phyloP scores from a whole-genome alignment of 495 filamentous ascomycete species.

The Penicillium diatomitis region DNA sequence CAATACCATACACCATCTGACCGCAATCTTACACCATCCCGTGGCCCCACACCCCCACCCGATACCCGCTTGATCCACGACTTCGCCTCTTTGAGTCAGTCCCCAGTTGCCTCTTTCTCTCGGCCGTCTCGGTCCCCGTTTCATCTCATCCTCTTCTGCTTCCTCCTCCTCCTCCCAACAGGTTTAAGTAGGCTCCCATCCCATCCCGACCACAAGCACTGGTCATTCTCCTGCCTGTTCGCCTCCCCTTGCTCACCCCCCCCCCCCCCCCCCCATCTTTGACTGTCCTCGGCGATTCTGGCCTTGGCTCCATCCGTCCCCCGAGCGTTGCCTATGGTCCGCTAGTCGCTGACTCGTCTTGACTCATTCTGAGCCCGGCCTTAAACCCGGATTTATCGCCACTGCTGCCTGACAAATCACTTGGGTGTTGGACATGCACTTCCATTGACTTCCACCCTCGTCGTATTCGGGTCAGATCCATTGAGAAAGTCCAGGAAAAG shows the following conservation, averaged over 20 bases:
- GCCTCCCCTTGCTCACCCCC: background rate
- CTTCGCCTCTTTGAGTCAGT: background rate
- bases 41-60: background rate
- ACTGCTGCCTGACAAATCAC: constrained; percentile 15
- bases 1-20: background rate
- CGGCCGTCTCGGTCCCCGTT: background rate
- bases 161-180: background rate
- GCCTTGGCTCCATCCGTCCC: background rate
- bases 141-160: background rate
- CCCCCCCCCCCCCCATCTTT: too few species aligned
- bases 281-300: too few species aligned
- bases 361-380: constrained; percentile 8
- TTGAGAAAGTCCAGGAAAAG: too few species aligned
- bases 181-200: background rate
- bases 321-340: background rate
- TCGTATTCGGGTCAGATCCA: constrained; percentile 1
- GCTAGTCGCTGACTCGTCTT: background rate
- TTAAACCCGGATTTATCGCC: constrained; percentile 14
- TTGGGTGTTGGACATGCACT: constrained; percentile 4
- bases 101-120: background rate
- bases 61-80: too few species aligned
- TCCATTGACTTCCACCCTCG: constrained; percentile 12
- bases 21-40: background rate
- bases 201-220: background rate
- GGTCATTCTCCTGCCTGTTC: background rate